Evolutionary conservation across 1,139 yeast genomes (phyloP), one percentile per base, ranked within the genome.

Genomic region (Blastobotrys aristatus): DNA sequence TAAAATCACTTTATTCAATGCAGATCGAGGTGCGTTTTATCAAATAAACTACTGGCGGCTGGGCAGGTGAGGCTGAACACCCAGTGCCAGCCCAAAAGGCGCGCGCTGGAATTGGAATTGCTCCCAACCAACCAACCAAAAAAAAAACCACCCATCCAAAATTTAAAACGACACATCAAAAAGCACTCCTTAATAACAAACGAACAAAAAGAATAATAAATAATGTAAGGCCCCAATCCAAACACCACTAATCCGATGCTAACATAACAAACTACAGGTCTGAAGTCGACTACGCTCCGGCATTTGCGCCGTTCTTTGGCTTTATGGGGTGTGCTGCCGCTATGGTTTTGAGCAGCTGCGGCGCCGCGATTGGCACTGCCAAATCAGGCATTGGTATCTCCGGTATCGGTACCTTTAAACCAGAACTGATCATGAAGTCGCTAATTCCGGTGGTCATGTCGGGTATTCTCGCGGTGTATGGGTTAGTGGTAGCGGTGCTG

Each of bases 381-480:
- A 94, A 94, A 71, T 87, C 96, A 40, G 99, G 99, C 52, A 85
- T 94, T 57, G 99, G 98, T 75, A 94, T 92, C 65, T 86, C 96
- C 74, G 97, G 96, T 69, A 88, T 96, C 58, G 88, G 95, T 74
- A 96, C 90, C 53, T 79, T 64, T 52, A 57, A 60, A 48, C 67
- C 67, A 13, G 66, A 62, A 31, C 50, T 64, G 48, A 63, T 65
- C 51, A 65, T 63, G 68, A 59, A 62, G 47, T 60, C 58, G 8
- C 47, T 64, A 31, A 64, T 94, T 57, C 98, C 98, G 54, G 98
- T 94, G 60, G 84, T 94, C 74, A 90, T 94, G 97, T 96, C 97
- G 55, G 99, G 99, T 86, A 94, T 94, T 68, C 86, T 94, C 72
- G 97, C 98, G 69, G 94, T 94, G 73, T 94, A 94, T 69, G 99